Conservation (phyloP, 352 stramenopile species). For the Thalassiosira hispida region DNA sequence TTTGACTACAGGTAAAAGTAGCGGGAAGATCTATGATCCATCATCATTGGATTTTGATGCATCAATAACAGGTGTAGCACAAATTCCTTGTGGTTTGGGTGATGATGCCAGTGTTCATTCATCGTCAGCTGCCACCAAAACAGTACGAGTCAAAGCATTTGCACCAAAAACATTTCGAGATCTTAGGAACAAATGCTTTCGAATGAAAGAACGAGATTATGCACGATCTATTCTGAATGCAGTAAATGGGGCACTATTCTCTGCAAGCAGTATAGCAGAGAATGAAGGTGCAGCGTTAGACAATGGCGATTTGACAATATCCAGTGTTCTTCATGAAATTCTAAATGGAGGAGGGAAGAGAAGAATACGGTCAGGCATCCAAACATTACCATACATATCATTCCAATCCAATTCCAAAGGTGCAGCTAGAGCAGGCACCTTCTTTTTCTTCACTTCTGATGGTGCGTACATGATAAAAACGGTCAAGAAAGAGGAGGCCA, state of each 20-base stretch:
- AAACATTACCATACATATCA: constrained; percentile 67
- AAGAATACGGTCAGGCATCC: not conserved
- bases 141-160: constrained; percentile 55
- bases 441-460: constrained; percentile 84
- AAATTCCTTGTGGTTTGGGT: constrained; percentile 14
- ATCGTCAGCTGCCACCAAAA: not conserved
- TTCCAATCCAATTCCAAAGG: constrained; percentile 84
- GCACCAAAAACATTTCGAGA: constrained; percentile 65
- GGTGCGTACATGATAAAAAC: constrained; percentile 85
- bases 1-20: constrained; percentile 3
- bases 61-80: constrained; percentile 25
- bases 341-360: not conserved
- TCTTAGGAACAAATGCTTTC: constrained; percentile 68
- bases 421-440: constrained; percentile 65
- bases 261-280: not conserved
- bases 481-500: constrained; percentile 65
- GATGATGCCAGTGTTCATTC: not conserved
- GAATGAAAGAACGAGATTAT: constrained; percentile 65
- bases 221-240: constrained; percentile 55
- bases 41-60: constrained; percentile 39
- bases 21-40: constrained; percentile 19
- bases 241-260: not conserved
- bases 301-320: not conserved
- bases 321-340: constrained; percentile 4
- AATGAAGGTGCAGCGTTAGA: not conserved